Percentiles rank a stretch among this genome's conserved stretches.
phyloP scores from a whole-genome alignment of 2,329 filamentous ascomycete genomes.

The Ophiosphaerella narmari region DNA sequence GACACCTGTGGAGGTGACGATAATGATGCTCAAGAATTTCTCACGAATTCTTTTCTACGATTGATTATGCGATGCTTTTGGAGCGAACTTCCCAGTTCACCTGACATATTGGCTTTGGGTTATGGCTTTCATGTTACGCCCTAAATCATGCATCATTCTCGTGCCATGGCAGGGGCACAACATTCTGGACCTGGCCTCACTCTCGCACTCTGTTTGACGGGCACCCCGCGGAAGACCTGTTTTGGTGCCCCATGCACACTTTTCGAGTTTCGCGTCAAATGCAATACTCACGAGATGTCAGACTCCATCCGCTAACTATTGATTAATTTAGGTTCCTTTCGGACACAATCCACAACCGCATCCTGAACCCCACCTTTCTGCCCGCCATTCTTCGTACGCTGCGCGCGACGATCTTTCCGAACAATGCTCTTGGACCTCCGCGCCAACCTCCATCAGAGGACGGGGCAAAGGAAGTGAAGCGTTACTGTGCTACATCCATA shows the following conservation, averaged over 20 bases:
- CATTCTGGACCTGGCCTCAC: not conserved
- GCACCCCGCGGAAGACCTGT: not conserved
- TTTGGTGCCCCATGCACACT: not conserved
- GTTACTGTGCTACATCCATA: conserved; percentile 67
- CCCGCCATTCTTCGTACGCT: conserved; percentile 65
- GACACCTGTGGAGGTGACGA: not conserved
- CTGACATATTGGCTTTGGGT: not conserved
- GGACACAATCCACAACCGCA: conserved; percentile 47
- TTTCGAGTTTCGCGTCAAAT: not conserved
- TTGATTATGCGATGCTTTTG: not conserved
- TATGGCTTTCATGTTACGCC: not conserved
- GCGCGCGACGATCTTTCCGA: conserved; percentile 82
- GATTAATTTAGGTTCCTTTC: conserved; percentile 51
- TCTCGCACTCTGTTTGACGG: not conserved
- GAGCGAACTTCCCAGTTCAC: not conserved
- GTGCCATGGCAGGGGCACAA: not conserved
- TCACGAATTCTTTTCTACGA: no score
- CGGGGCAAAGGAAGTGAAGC: conserved; percentile 65
- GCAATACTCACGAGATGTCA: not conserved
- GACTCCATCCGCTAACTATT: conserved; percentile 31
- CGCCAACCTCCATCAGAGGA: conserved; percentile 63
- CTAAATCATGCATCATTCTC: not conserved
- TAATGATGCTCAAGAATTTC: not conserved
- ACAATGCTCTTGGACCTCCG: conserved; percentile 73
- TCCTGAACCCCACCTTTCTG: conserved; percentile 51